Evolutionary conservation across 148 eudicot species (phyloP), one percentile per base, ranked within the genome.

Genomic region (Limonium bicolor): DNA sequence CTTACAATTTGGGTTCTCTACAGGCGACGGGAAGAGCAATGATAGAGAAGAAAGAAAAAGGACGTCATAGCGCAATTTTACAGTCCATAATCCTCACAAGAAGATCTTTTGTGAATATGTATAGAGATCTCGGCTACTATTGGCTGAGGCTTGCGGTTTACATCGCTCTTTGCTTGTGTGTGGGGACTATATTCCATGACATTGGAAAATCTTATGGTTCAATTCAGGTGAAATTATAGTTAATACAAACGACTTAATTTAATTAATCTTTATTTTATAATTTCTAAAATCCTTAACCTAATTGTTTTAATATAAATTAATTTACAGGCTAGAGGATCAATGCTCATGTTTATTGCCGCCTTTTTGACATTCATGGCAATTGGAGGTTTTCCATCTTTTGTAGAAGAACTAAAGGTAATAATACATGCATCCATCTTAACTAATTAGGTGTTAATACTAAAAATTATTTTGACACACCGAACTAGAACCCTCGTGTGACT

Each of bases 101-200:
- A 27, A 70, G 80, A 25, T 76, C 82, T 0, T 76, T 67, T 29
- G 69, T 76, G 31, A 76, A 76, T 36, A 76, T 76, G 82, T 71
- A 68, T 38, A 76, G 77, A 0, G 82, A 76, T 31, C 42, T 71
- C 1, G 77, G 82, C 3, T 76, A 76, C 30, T 76, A 71, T 45
- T 71, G 77, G 82, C 71, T 76, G 31, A 65, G 82, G 14, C 60
- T 75, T 15, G 82, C 55, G 20, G 46, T 71, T 13, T 75, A 75
- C 36, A 42, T 71, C 11, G 74, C 68, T 0, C 50, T 75, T 36
- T 57, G 77, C 55, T 31, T 75, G 3, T 67, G 77, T 21, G 65
- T 68, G 0, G 82, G 82, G 16, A 71, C 77, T 24, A 64, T 71
- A 15, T 76, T 61, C 36, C 27, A 48, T 33, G 49, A 76, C 39